Conservation (phyloP, 1,139 yeast genomes). For the Komagataea norvegica region DNA sequence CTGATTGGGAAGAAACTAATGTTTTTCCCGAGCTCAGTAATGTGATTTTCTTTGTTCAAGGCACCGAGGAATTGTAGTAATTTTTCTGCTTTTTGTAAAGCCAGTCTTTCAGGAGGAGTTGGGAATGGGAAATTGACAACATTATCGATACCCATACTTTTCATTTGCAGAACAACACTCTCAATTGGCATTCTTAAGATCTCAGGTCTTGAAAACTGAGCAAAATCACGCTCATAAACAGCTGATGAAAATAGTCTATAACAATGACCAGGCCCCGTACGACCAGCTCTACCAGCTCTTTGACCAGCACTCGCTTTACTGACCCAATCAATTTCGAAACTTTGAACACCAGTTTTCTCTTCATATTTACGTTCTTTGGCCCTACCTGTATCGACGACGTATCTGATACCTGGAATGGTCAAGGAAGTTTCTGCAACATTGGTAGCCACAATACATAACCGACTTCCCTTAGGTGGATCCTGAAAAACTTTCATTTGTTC, state of each 20-base stretch:
- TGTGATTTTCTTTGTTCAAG: constrained; percentile 44
- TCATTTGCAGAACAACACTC: constrained; percentile 90
- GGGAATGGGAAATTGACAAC: constrained; percentile 94
- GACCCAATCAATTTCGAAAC: constrained; percentile 88
- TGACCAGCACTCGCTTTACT: constrained; percentile 96
- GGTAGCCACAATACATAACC: constrained; percentile 92
- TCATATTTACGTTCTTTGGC: constrained; percentile 84
- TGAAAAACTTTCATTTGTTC: constrained; percentile 95
- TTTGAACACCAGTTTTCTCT: constrained; percentile 85
- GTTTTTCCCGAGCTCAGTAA: constrained; percentile 75
- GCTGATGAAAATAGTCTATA: constrained; percentile 94
- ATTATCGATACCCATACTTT: constrained; percentile 92
- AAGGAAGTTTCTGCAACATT: constrained; percentile 97
- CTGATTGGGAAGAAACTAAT: constrained; percentile 92
- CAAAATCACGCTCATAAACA: constrained; percentile 80
- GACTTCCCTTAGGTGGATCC: constrained; percentile 75
- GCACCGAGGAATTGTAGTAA: constrained; percentile 78
- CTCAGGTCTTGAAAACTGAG: constrained; percentile 82
- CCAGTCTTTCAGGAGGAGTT: constrained; percentile 72
- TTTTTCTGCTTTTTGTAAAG: constrained; percentile 62
- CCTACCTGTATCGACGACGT: constrained; percentile 94
- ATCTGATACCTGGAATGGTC: constrained; percentile 92
- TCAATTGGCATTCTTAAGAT: constrained; percentile 94
- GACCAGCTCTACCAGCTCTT: constrained; percentile 97
- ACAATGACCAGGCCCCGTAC: constrained; percentile 99